A percentile compares a stretch with the other conserved stretches of the same genome.
Conservation (phyloP, 768 basidiomycete species). For the Hypsizygus marmoreus region DNA sequence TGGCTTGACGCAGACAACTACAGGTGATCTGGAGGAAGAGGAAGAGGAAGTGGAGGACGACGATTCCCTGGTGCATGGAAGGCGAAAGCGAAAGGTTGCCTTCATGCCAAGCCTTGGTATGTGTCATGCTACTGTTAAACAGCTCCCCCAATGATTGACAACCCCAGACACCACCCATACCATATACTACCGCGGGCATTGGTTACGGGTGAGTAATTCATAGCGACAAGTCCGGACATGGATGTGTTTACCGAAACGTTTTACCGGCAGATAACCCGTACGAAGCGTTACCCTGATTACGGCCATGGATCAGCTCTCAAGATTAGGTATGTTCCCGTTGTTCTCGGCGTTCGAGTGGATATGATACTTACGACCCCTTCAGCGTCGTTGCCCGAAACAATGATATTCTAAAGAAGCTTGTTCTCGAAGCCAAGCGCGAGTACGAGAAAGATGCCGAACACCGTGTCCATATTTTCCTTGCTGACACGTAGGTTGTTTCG, state of each 20-base stretch:
- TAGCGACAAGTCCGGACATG: constrained; percentile 12
- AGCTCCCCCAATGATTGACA: constrained; percentile 13
- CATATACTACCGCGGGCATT: constrained; percentile 88
- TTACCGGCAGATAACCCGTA: constrained; percentile 68
- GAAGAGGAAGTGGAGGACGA: constrained; percentile 64
- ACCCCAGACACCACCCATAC: constrained; percentile 79
- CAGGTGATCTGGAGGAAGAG: constrained; percentile 82
- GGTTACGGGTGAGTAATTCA: constrained; percentile 65
- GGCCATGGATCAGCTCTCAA: constrained; percentile 74
- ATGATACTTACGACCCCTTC: constrained; percentile 12
- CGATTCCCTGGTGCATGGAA: constrained; percentile 62
- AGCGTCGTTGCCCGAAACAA: constrained; percentile 90
- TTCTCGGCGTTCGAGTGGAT: constrained; percentile 15
- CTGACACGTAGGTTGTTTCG: constrained; percentile 70
- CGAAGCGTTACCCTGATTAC: constrained; percentile 75
- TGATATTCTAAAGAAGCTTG: constrained; percentile 83
- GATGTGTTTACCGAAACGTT: constrained; percentile 16
- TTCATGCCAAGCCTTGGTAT: constrained; percentile 85
- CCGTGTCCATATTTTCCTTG: constrained; percentile 86
- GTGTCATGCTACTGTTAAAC: constrained; percentile 22
- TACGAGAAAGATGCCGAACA: constrained; percentile 92
- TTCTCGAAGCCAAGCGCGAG: constrained; percentile 83
- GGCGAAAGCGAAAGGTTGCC: constrained; percentile 75
- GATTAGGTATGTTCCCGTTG: constrained; percentile 59
- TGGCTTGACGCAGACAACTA: constrained; percentile 64